Evolutionary conservation across 306 rosid species (phyloP).

Genomic region (Neltuma alba): DNA sequence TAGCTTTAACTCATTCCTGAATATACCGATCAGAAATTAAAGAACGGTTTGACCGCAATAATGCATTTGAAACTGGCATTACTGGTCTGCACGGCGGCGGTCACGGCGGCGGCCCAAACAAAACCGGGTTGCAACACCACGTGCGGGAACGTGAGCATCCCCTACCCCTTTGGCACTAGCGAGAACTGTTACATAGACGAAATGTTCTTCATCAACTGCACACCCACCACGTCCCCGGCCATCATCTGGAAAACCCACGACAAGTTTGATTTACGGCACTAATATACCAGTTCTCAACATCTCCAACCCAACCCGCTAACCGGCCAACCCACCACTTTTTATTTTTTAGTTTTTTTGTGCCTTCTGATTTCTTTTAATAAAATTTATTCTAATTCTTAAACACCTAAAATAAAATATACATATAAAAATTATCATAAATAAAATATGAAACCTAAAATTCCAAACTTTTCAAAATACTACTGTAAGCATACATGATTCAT

Average conservation of each 20-base stretch:
- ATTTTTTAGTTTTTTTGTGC: too few species aligned
- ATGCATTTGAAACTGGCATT: neutral
- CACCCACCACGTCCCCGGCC: neutral
- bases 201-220: neutral
- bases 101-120: neutral
- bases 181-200: neutral
- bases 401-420: too few species aligned
- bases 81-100: neutral
- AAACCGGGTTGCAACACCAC: neutral
- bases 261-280: neutral
- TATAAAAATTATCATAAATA: too few species aligned
- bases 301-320: too few species aligned
- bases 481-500: too few species aligned
- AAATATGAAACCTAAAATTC: too few species aligned
- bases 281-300: neutral
- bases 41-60: neutral
- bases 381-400: too few species aligned
- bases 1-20: too few species aligned
- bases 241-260: neutral
- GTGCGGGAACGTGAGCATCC: slow-evolving; percentile 5
- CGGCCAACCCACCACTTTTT: too few species aligned
- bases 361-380: too few species aligned
- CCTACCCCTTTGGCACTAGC: slow-evolving; percentile 29
- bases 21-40: neutral
- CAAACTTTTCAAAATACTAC: too few species aligned